phyloP scores from a whole-genome alignment of 768 basidiomycete species.

The Boletus huronensis region DNA sequence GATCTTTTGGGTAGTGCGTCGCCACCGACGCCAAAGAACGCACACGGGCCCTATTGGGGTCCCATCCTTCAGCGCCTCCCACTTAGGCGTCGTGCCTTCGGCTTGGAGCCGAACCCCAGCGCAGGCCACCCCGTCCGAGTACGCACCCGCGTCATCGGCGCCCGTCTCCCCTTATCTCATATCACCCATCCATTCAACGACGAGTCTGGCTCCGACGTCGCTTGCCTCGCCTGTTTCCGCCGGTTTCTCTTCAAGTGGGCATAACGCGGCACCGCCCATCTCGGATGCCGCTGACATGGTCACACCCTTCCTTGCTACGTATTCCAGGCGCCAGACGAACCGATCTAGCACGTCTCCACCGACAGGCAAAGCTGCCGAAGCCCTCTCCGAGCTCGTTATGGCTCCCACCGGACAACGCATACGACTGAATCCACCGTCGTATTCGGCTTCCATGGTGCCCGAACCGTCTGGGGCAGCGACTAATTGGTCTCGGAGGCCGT shows the following conservation, averaged over 20 bases:
- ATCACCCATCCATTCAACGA: slow-evolving; percentile 11
- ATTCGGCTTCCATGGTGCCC: slow-evolving; percentile 8
- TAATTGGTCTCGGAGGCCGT: background rate
- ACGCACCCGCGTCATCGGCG: background rate
- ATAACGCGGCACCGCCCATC: background rate
- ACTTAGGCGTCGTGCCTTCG: background rate
- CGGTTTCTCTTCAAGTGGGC: background rate
- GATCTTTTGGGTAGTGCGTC: slow-evolving; percentile 8
- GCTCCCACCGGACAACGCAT: slow-evolving; percentile 6
- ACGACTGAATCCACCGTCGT: slow-evolving; percentile 30
- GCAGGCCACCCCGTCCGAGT: background rate
- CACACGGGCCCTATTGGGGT: background rate
- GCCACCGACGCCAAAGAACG: slow-evolving; percentile 6
- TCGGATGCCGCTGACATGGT: slow-evolving; percentile 23
- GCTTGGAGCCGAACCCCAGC: background rate
- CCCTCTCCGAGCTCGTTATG: background rate
- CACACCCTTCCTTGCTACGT: slow-evolving; percentile 18
- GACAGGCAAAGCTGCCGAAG: slow-evolving; percentile 5
- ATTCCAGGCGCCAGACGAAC: slow-evolving; percentile 4
- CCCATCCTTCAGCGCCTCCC: slow-evolving; percentile 1
- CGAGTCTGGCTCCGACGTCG: slow-evolving; percentile 3
- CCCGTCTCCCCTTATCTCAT: background rate
- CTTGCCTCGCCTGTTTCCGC: background rate
- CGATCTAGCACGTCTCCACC: background rate
- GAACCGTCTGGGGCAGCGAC: background rate